Base-by-base conservation (phyloP, 345 rosid genomes). In the Eucalyptus cloeziana region DNA sequence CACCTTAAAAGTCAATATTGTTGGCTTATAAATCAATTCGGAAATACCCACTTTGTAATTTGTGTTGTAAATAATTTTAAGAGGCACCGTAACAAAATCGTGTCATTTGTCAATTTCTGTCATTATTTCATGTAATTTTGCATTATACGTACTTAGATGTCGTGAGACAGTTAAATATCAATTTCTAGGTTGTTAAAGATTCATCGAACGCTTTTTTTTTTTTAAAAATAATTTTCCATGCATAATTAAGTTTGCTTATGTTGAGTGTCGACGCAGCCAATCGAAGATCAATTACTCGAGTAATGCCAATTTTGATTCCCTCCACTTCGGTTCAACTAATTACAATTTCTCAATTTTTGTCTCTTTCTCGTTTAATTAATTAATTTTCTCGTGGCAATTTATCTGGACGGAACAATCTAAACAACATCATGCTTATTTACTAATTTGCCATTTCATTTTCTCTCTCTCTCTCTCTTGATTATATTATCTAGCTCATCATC, bases 141-240 rank as follows among this genome's bases (percentile, higher is more conserved):
- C 30, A 5, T 76, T 37, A 21, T 24, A 71, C 2, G 3, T 19
- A 37, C 27, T 37, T 0, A 71, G 14, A 71, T 19, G 27, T 76
- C 27, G 0, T 37, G 21, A 19, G 14, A 22, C 27, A 5, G 2
- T 37, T 5, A 24, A 19, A 37, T 76, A 10, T 37, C 5, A 76
- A 76, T 40, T 44, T 76, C 2, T 6, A 22, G 13, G 81, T 6
- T 19, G 4, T 1, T 71, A 33, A 71, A 33, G 22, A 37, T 33
- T 71, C 45, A 69, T 3, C 0, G 4, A 3, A 69, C 13, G 3
- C 3, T 8, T 5, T 9, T 12, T 8, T 5, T 9, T 12, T 67
- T 17, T 5, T 3, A 33, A 0, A 52, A 52, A 19, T 3, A 19
- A 52, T 10, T 19, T 71, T 21, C 27, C 13, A 19, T 37, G 83